Base-by-base conservation (phyloP, 176 grass and related monocot species). In the Zea mays region DNA sequence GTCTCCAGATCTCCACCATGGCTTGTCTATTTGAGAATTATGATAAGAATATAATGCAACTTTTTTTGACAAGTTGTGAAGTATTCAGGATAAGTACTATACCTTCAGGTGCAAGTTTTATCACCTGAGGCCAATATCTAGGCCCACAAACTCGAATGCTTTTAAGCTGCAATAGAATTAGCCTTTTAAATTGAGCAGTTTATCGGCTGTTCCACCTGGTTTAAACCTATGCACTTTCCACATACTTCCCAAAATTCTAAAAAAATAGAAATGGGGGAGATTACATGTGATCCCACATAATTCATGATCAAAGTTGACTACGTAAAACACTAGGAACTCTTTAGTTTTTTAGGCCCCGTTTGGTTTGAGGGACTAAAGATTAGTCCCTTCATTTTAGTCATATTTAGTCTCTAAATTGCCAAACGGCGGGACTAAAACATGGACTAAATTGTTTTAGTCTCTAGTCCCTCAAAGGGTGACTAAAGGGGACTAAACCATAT, bases 81-180 rank as follows among this genome's bases (percentile, higher is more conserved):
- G 37, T 71, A 42, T 54, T 45, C 27, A 68, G 38, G 46, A 74
- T 38, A 38, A 89, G 70, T 82, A 87, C 16, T 14, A 34, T 88
- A 92, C 95, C 95, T 98, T 94, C 91, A 62, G 89, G 85, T 71
- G 61, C 75, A 79, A 98, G 77, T 75, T 85, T 77, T 83, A 97
- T 94, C 73, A 92, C 63, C 62, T 94, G 95, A 71, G 89, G 58
- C 95, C 95, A 98, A 83, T 98, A 98, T 88, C 95, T 90, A 82
- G 91, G 91, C 13, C 95, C 95, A 92, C 95, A 98, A 85, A 98
- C 85, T 84, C 82, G 82, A 82, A 98, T 79, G 13, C 67, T 83
- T 74, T 98, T 98, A 77, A 98, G 69, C 95, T 98, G 91, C 83
- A 88, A 87, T 10, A 82, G 43, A 88, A 55, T 54, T 66, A 76